Evolutionary conservation across 2,329 filamentous ascomycete species (phyloP).

Genomic region (Epichloe amarillans): DNA sequence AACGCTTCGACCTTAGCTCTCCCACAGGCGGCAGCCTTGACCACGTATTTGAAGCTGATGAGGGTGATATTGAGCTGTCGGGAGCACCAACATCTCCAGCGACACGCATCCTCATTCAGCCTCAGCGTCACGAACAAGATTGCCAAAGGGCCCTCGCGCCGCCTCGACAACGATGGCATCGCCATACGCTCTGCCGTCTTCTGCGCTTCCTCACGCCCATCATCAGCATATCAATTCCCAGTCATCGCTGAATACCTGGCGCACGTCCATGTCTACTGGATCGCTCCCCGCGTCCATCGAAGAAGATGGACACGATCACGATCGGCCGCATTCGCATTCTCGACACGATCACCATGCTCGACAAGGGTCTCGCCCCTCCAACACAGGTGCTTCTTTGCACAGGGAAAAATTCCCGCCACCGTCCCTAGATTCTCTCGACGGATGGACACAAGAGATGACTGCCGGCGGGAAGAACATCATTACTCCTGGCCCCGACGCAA

Average conservation of each 20-base stretch:
- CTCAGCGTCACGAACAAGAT: neutral
- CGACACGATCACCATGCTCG: constrained; percentile 18
- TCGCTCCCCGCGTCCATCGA: constrained; percentile 19
- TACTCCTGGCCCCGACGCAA: constrained; percentile 18
- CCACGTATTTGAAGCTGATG: constrained; percentile 6
- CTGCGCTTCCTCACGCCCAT: constrained; percentile 34
- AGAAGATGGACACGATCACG: constrained; percentile 16
- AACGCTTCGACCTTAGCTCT: neutral
- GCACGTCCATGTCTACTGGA: constrained; percentile 21
- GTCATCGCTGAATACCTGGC: constrained; percentile 26
- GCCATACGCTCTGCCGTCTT: constrained; percentile 39
- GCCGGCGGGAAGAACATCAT: constrained; percentile 28
- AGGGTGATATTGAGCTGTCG: constrained; percentile 13
- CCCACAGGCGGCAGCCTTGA: neutral
- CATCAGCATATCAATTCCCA: constrained; percentile 28
- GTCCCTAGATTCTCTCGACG: constrained; percentile 21
- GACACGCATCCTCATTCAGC: constrained; percentile 6
- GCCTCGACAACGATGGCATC: constrained; percentile 28
- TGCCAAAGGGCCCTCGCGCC: neutral
- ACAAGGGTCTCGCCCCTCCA: constrained; percentile 18
- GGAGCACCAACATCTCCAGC: constrained; percentile 9
- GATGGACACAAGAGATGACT: constrained; percentile 28
- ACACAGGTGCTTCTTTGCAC: constrained; percentile 13
- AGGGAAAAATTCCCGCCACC: constrained; percentile 20
- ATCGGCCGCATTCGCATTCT: constrained; percentile 14